phyloP scores from a whole-genome alignment of 441 rosid genomes.

The Gossypium trilobum region DNA sequence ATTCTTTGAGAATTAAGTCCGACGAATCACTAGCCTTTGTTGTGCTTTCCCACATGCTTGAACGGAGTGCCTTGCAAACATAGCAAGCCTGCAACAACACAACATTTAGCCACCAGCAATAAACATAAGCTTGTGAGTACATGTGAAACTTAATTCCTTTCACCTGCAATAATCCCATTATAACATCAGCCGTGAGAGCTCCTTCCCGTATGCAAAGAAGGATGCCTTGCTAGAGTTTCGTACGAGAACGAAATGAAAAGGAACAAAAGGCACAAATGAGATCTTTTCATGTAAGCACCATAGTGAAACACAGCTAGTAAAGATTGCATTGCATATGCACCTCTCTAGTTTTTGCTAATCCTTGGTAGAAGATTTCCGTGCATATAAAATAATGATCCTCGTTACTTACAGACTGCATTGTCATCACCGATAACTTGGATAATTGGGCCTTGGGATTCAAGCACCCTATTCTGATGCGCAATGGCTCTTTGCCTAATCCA shows the following conservation, averaged over 20 bases:
- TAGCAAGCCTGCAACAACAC: slow-evolving; percentile 40
- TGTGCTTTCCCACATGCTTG: slow-evolving; percentile 26
- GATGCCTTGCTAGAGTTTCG: slow-evolving; percentile 36
- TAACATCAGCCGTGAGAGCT: slow-evolving; percentile 35
- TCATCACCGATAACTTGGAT: slow-evolving; percentile 33
- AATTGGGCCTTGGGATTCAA: slow-evolving; percentile 31
- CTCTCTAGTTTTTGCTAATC: slow-evolving; percentile 24
- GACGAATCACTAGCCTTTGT: slow-evolving; percentile 15
- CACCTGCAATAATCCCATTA: slow-evolving; percentile 57
- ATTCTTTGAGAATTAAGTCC: slow-evolving; percentile 23
- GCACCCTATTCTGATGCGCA: slow-evolving; percentile 59
- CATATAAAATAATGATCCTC: slow-evolving; percentile 47
- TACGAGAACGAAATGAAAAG: background rate
- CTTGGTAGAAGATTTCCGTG: slow-evolving; percentile 31
- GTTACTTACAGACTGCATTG: slow-evolving; percentile 35
- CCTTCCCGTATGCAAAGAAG: slow-evolving; percentile 55
- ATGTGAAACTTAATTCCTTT: background rate
- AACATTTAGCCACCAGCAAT: background rate
- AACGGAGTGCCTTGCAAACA: slow-evolving; percentile 33
- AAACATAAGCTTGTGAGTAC: background rate
- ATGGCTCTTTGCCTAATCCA: slow-evolving; percentile 38
- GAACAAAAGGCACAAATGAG: background rate
- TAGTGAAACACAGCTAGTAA: background rate
- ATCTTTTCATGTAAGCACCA: background rate
- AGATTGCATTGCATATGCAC: slow-evolving; percentile 20